Conservation (phyloP, 192 early-diverging fungal genomes). For the Coemansia sp. region DNA sequence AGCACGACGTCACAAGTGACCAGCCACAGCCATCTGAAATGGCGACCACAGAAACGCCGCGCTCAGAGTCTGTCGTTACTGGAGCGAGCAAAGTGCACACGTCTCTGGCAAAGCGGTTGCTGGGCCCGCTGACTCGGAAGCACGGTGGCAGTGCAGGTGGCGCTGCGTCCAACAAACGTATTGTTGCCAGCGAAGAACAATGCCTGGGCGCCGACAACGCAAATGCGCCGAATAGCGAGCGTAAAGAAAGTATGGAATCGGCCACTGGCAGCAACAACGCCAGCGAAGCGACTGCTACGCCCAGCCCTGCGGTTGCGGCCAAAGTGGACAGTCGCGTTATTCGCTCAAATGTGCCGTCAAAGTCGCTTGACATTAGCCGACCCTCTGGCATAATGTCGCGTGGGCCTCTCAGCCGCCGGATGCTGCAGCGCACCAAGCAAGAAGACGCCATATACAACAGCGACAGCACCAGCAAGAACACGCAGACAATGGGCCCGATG, state of each 20-base stretch:
- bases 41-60: too few species aligned
- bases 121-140: conserved; percentile 27
- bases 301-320: background rate
- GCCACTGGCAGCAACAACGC: background rate
- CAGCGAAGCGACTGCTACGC: background rate
- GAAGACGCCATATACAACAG: conserved; percentile 3
- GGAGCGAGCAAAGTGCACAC: background rate
- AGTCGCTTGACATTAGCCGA: conserved; percentile 34
- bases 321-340: too few species aligned
- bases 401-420: conserved; percentile 28
- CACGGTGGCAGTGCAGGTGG: background rate
- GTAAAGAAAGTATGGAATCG: too few species aligned
- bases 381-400: background rate
- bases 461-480: background rate
- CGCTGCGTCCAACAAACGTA: conserved; percentile 1
- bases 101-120: conserved; percentile 26
- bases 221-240: background rate
- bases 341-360: conserved; percentile 14
- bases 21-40: background rate
- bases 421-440: conserved; percentile 38
- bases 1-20: background rate
- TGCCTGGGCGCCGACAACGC: background rate
- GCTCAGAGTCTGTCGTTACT: background rate
- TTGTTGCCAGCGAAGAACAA: conserved; percentile 4
- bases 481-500: conserved; percentile 17